Conservation (phyloP, 768 basidiomycete genomes). For the Mycena indigotica region DNA sequence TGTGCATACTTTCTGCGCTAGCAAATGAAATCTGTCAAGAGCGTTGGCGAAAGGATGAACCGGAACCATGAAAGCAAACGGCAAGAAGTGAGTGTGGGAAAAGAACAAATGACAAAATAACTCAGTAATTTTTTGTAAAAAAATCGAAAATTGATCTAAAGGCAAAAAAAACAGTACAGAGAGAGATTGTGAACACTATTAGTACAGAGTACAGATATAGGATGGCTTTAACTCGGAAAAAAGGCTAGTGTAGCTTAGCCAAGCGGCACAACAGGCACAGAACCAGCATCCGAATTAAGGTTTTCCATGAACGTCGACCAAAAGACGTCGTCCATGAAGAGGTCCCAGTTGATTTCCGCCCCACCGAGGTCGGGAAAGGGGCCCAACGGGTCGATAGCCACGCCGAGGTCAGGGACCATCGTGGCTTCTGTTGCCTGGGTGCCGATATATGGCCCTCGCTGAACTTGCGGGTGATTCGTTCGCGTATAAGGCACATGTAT, state of each 20-base stretch:
- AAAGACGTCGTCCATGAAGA: slow-evolving; percentile 45
- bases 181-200: too few species aligned
- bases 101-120: too few species aligned
- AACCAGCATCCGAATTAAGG: slow-evolving; percentile 19
- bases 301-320: slow-evolving; percentile 46
- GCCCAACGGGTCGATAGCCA: not conserved
- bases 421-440: too few species aligned
- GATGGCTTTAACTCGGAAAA: too few species aligned
- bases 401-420: not conserved
- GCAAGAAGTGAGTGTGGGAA: not conserved
- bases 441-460: not conserved
- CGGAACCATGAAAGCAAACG: not conserved
- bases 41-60: not conserved
- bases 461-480: not conserved
- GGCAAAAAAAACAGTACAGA: too few species aligned
- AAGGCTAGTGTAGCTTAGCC: not conserved
- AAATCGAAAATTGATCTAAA: too few species aligned
- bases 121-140: too few species aligned
- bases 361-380: not conserved
- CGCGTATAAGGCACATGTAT: slow-evolving; percentile 6
- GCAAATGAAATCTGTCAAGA: slow-evolving; percentile 6
- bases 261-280: not conserved
- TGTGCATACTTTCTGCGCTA: not conserved
- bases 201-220: too few species aligned
- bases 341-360: slow-evolving; percentile 28